Conservation (phyloP, 768 basidiomycete genomes). For the Clitopilus hobsonii region DNA sequence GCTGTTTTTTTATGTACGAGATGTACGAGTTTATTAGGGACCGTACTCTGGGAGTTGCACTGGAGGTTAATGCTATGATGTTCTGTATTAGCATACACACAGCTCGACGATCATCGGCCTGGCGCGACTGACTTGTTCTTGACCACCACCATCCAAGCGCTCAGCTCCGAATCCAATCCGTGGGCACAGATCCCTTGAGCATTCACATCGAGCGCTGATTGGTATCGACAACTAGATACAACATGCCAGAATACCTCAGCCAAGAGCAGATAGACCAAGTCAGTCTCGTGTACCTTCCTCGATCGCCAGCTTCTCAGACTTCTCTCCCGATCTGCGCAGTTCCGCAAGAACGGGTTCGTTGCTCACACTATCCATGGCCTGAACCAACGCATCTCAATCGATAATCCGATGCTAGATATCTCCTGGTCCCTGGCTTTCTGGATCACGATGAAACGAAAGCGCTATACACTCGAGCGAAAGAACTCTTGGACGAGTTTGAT, state of each 20-base stretch:
- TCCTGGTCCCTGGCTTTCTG: slow-evolving; percentile 75
- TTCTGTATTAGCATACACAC: too few species aligned
- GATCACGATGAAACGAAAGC: slow-evolving; percentile 46
- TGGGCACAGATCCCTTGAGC: too few species aligned
- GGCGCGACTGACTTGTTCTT: too few species aligned
- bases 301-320: neutral
- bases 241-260: slow-evolving; percentile 44
- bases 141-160: too few species aligned
- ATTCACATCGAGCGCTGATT: too few species aligned
- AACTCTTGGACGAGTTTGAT: slow-evolving; percentile 75
- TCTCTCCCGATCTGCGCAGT: slow-evolving; percentile 27
- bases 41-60: neutral
- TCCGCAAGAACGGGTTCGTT: slow-evolving; percentile 51
- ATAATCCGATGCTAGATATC: slow-evolving; percentile 47
- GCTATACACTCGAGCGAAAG: slow-evolving; percentile 66
- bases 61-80: neutral
- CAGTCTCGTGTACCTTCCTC: slow-evolving; percentile 7
- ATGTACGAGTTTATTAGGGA: neutral
- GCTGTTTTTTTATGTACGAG: too few species aligned
- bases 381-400: too few species aligned
- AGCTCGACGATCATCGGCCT: too few species aligned
- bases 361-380: neutral
- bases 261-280: slow-evolving; percentile 58
- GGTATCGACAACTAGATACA: neutral
- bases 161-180: too few species aligned